Conservation (phyloP, 345 rosid species). For the Mercurialis annua region DNA sequence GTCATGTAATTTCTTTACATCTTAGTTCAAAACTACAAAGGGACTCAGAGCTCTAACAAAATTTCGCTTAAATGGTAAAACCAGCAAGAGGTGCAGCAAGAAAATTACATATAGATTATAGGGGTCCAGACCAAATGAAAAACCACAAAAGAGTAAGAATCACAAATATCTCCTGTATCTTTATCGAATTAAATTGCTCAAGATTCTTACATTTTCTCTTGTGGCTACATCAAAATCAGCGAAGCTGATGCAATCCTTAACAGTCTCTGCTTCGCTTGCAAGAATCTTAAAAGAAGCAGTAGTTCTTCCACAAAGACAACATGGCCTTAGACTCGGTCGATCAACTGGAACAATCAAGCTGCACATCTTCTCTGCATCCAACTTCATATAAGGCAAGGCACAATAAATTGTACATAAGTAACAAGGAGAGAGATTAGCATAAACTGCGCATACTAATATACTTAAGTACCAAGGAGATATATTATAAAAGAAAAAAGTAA, state of each 20-base stretch:
- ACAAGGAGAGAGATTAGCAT: too few species aligned
- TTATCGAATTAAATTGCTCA: slow-evolving; percentile 20
- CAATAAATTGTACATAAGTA: neutral
- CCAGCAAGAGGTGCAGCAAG: neutral
- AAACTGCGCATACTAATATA: too few species aligned
- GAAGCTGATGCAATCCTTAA: slow-evolving; percentile 21
- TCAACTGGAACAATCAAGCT: slow-evolving; percentile 44
- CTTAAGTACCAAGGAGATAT: too few species aligned
- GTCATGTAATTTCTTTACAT: neutral
- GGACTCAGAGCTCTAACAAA: too few species aligned
- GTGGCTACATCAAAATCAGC: slow-evolving; percentile 39
- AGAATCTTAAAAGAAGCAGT: slow-evolving; percentile 58
- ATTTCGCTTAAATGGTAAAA: neutral
- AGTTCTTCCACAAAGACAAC: slow-evolving; percentile 50
- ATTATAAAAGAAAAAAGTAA: too few species aligned
- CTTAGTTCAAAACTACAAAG: neutral
- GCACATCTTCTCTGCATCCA: slow-evolving; percentile 66
- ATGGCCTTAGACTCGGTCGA: slow-evolving; percentile 36
- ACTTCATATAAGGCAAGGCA: slow-evolving; percentile 37
- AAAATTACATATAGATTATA: too few species aligned
- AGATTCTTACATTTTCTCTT: slow-evolving; percentile 50
- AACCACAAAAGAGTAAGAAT: neutral
- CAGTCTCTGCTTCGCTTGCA: slow-evolving; percentile 35
- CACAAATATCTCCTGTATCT: slow-evolving; percentile 8
- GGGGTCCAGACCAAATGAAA: neutral